These are phyloP conservation scores for Pseudomassariella vexata DNA, from an alignment of 2,329 filamentous ascomycete genomes.

Conservation along the genomic window DNA sequence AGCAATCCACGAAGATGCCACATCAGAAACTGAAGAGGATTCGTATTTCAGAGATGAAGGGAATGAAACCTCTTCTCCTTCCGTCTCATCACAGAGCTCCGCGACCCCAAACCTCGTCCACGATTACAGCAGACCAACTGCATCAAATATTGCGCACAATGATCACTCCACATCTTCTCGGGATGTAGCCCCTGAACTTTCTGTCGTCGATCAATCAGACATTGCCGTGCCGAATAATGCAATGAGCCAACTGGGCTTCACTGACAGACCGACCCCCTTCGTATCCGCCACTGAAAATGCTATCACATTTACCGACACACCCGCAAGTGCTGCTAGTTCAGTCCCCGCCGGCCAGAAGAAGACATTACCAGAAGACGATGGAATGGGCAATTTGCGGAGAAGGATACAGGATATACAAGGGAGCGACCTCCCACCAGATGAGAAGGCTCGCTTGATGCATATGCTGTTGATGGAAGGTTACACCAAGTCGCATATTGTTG, in stretches of 20 bases:
- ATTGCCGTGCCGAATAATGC: no score
- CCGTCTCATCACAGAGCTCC: conserved; percentile 20
- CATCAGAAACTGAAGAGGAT: conserved; percentile 22
- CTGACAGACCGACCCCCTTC: no score
- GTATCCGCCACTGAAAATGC: no score
- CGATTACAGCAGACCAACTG: conserved; percentile 6
- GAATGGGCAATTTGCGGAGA: conserved; percentile 61
- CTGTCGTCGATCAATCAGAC: no score
- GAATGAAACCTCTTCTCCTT: conserved; percentile 17
- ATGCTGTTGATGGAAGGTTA: conserved; percentile 66
- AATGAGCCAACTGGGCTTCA: no score
- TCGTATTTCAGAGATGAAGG: conserved; percentile 17
- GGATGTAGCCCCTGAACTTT: no score
- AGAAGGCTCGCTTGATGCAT: conserved; percentile 71
- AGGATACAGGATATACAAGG: conserved; percentile 66
- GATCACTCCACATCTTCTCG: no score
- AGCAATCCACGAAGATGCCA: conserved; percentile 19
- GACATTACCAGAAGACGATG: conserved; percentile 68
- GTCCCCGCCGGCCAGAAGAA: conserved; percentile 11
- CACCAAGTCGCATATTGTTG: conserved; percentile 32
- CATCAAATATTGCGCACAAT: no score
- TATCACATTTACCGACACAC: no score
- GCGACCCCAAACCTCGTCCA: conserved; percentile 12
- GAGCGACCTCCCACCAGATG: conserved; percentile 47
- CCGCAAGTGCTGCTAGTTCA: no score